Evolutionary conservation across 495 filamentous ascomycete species (phyloP), one percentile per base, ranked within the genome.

Genomic region (Xylaria nigripes): DNA sequence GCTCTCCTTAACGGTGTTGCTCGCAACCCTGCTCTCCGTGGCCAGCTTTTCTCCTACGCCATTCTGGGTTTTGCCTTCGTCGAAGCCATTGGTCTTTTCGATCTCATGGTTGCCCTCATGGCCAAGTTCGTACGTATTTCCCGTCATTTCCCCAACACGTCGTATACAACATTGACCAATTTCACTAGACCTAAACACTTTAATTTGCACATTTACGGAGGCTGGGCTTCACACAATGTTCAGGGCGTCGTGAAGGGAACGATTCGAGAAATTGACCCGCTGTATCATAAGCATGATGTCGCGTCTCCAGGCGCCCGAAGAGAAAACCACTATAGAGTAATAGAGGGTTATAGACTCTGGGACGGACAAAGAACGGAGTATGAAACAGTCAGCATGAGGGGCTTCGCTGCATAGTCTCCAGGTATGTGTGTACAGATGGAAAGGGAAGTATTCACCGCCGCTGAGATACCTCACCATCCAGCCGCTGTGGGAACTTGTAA

Each of bases 1-100:
- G 81, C 86, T 64, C 86, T 93, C 71, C 80, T 93, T 66, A 80
- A 83, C 72, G 82, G 80, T 71, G 86, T 89, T 63, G 87, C 88
- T 75, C 86, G 88, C 77, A 93, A 93, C 86, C 87, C 87, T 63
- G 83, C 83, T 63, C 84, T 93, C 79, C 84, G 87, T 75, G 87
- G 86, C 67, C 87, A 91, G 79, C 86, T 93, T 63, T 93, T 93
- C 86, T 83, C 85, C 58, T 90, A 93, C 77, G 87, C 88, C 80
- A 90, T 93, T 85, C 76, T 93, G 68, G 87, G 87, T 76, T 93
- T 93, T 73, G 87, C 88, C 66, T 93, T 93, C 83, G 87, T 89
- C 70, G 88, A 93, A 73, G 88, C 88, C 78, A 93, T 89, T 62
- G 88, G 87, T 82, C 83, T 93, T 67, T 90, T 92, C 86, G 86